phyloP scores from a whole-genome alignment of 352 stramenopile species.

The Globisporangium iwayamae region DNA sequence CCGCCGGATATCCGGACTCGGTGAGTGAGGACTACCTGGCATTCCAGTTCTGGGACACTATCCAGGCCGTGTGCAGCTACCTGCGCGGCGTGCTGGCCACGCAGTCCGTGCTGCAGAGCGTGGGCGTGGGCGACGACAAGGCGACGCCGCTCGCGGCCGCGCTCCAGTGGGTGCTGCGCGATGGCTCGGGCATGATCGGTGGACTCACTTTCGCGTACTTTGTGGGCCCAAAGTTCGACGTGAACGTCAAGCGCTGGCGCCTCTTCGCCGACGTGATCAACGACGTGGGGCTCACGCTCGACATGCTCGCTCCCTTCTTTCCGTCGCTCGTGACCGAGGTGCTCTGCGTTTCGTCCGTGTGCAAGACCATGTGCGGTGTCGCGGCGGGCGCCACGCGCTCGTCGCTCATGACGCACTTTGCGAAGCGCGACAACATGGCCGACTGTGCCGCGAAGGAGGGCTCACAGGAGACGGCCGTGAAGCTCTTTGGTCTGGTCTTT shows the following conservation, averaged over 20 bases:
- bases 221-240: conserved; percentile 88
- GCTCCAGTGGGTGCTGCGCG: conserved; percentile 75
- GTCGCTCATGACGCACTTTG: conserved; percentile 89
- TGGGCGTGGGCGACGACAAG: conserved; percentile 90
- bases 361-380: conserved; percentile 95
- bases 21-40: conserved; percentile 90
- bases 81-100: conserved; percentile 91
- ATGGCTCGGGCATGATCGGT: conserved; percentile 85
- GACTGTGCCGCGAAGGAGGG: conserved; percentile 95
- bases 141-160: conserved; percentile 66
- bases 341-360: conserved; percentile 86
- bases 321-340: conserved; percentile 63
- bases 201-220: conserved; percentile 93
- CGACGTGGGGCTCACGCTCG: conserved; percentile 92
- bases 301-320: conserved; percentile 77
- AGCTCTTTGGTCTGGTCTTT: conserved; percentile 90
- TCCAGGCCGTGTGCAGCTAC: conserved; percentile 95
- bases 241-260: conserved; percentile 95
- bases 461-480: conserved; percentile 95
- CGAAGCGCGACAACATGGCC: conserved; percentile 81
- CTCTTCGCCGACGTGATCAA: conserved; percentile 97
- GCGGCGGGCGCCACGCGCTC: conserved; percentile 92
- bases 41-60: conserved; percentile 95
- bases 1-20: conserved; percentile 78
- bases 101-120: conserved; percentile 90